phyloP scores from a whole-genome alignment of 352 stramenopile species.

The Pythium folliculosum region DNA sequence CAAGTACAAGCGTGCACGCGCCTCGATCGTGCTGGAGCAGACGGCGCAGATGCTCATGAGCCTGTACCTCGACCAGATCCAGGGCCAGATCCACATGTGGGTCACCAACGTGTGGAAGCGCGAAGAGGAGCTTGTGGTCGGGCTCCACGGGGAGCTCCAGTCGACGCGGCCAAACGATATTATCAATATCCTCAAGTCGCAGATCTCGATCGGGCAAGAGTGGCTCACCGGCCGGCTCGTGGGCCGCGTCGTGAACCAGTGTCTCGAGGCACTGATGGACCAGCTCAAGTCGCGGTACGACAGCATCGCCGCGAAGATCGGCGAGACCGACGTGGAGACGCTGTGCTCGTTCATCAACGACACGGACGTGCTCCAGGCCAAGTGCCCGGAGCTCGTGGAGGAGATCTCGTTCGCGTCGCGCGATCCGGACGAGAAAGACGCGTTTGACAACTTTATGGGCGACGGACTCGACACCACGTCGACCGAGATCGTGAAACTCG shows the following conservation, averaged over 20 bases:
- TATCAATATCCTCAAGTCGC: conserved; percentile 85
- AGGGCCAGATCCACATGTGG: conserved; percentile 80
- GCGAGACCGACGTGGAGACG: conserved; percentile 61
- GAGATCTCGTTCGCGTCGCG: conserved; percentile 81
- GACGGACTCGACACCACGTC: conserved; percentile 75
- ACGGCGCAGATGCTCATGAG: conserved; percentile 76
- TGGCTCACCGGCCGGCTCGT: conserved; percentile 73
- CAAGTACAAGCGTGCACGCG: conserved; percentile 77
- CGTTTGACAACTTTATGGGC: conserved; percentile 75
- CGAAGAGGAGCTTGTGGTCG: conserved; percentile 68
- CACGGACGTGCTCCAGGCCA: conserved; percentile 78
- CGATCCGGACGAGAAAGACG: conserved; percentile 71
- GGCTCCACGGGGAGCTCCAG: conserved; percentile 61
- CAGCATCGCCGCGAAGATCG: conserved; percentile 43
- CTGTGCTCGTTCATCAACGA: conserved; percentile 89
- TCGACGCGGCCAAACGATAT: conserved; percentile 86
- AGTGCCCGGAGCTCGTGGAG: conserved; percentile 81
- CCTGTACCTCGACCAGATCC: conserved; percentile 74
- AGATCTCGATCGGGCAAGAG: conserved; percentile 84
- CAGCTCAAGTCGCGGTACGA: conserved; percentile 77
- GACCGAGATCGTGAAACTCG: conserved; percentile 80
- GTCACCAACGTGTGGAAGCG: conserved; percentile 86
- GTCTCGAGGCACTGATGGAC: conserved; percentile 69
- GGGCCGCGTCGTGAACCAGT: conserved; percentile 68
- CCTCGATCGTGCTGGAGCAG: conserved; percentile 66